These are phyloP conservation scores for Podaxis rugospora DNA, from an alignment of 768 basidiomycete genomes.

Conservation along the genomic window DNA sequence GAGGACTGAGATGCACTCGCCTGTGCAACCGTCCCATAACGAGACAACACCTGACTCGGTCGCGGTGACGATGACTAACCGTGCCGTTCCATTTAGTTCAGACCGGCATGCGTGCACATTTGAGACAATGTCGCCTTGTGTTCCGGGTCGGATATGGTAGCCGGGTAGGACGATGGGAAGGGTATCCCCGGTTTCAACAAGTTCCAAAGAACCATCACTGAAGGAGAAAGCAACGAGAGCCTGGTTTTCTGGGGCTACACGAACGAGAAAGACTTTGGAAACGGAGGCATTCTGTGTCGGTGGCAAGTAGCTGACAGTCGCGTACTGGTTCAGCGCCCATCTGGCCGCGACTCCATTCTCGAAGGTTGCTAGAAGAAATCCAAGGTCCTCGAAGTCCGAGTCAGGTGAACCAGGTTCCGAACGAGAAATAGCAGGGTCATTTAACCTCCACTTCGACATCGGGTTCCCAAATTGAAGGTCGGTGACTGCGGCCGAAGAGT, in stretches of 20 bases:
- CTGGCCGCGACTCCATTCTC: slow-evolving; percentile 55
- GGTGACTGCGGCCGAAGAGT: slow-evolving; percentile 45
- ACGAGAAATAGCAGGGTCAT: slow-evolving; percentile 17
- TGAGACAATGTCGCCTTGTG: slow-evolving; percentile 47
- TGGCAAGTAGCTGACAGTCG: slow-evolving; percentile 32
- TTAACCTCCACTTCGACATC: slow-evolving; percentile 8
- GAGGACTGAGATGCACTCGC: slow-evolving; percentile 58
- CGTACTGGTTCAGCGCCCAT: slow-evolving; percentile 40
- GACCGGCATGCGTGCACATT: slow-evolving; percentile 49
- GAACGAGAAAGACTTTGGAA: slow-evolving; percentile 44
- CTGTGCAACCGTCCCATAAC: slow-evolving; percentile 69
- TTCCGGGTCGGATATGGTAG: slow-evolving; percentile 56
- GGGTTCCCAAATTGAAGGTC: slow-evolving; percentile 44
- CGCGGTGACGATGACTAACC: slow-evolving; percentile 54
- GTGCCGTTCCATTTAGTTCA: slow-evolving; percentile 45
- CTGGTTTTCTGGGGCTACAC: slow-evolving; percentile 40
- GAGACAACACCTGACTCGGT: slow-evolving; percentile 68
- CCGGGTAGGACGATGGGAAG: slow-evolving; percentile 37
- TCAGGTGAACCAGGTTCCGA: slow-evolving; percentile 30
- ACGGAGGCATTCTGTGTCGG: slow-evolving; percentile 41
- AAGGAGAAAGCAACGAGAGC: slow-evolving; percentile 55
- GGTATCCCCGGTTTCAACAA: slow-evolving; percentile 48
- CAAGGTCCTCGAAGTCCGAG: slow-evolving; percentile 14
- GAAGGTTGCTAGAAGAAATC: slow-evolving; percentile 45
- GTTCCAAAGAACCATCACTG: slow-evolving; percentile 63